Conservation (phyloP, 75 land plant species). For the Gnetum montanum region DNA sequence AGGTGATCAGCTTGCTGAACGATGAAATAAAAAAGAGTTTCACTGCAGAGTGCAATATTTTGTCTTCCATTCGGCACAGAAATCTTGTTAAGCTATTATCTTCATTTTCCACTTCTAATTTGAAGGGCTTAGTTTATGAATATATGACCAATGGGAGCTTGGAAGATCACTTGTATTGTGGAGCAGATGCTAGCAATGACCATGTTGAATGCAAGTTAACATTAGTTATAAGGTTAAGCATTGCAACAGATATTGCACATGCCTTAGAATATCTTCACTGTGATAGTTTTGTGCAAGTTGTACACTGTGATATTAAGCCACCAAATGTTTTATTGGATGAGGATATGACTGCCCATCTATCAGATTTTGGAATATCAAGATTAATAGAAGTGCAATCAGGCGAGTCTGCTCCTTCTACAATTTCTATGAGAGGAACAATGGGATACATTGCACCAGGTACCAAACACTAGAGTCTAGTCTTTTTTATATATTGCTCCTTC, state of each 20-base stretch:
- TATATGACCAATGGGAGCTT: slow-evolving; percentile 17
- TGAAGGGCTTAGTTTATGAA: slow-evolving; percentile 6
- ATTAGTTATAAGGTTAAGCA: slow-evolving; percentile 5
- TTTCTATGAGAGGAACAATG: slow-evolving; percentile 3
- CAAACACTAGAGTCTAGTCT: too few relatives aligned
- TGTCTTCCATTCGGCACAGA: slow-evolving; percentile 10
- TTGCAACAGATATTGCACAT: slow-evolving; percentile 10
- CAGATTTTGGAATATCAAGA: slow-evolving; percentile 16
- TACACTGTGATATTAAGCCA: slow-evolving; percentile 19
- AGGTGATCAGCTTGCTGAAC: slow-evolving; percentile 13
- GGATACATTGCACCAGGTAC: slow-evolving; percentile 16
- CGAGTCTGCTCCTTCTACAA: neutral
- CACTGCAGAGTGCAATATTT: slow-evolving; percentile 6
- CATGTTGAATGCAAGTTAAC: neutral
- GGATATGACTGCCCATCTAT: slow-evolving; percentile 8
- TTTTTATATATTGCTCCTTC: too few relatives aligned
- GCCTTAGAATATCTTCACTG: slow-evolving; percentile 10
- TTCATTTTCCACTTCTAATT: slow-evolving; percentile 4
- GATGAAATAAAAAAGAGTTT: slow-evolving; percentile 7
- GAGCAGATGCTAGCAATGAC: neutral
- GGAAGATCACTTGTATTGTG: slow-evolving; percentile 5
- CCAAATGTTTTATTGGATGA: slow-evolving; percentile 13
- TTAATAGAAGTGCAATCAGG: neutral
- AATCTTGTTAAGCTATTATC: slow-evolving; percentile 14
- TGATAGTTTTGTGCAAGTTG: slow-evolving; percentile 1